A percentile compares a stretch with the other conserved stretches of the same genome.
phyloP scores from a whole-genome alignment of 2,329 filamentous ascomycete genomes.

The Endoconidiophora polonica region DNA sequence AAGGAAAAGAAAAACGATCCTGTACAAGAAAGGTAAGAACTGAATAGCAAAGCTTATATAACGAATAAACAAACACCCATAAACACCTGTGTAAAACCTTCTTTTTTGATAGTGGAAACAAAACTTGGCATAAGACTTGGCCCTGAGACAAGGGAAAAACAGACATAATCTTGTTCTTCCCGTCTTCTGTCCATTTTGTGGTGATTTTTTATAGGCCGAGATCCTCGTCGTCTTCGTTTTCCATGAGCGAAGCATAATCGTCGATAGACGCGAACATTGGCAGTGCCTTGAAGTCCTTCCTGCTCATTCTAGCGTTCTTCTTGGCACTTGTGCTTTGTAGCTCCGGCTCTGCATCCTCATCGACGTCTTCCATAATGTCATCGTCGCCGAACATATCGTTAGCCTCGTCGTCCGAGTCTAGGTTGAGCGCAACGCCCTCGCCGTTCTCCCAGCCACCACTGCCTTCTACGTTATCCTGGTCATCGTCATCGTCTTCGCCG shows the following conservation, averaged over 20 bases:
- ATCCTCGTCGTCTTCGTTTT: conserved; percentile 44
- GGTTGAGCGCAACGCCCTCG: conserved; percentile 12
- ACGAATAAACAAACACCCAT: no score
- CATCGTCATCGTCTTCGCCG: conserved; percentile 28
- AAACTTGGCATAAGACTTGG: no score
- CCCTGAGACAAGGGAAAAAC: no score
- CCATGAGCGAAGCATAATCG: conserved; percentile 79
- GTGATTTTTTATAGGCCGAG: conserved; percentile 6
- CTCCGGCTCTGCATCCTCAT: conserved; percentile 37
- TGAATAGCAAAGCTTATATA: no score
- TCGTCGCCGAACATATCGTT: conserved; percentile 28
- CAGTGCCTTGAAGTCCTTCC: conserved; percentile 71
- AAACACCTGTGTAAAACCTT: no score
- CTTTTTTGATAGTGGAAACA: no score
- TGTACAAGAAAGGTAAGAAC: no score
- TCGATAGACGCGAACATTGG: conserved; percentile 88
- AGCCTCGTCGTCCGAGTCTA: conserved; percentile 12
- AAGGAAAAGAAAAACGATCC: no score
- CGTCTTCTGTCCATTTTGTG: no score
- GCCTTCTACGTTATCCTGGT: conserved; percentile 30
- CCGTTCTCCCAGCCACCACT: conserved; percentile 28
- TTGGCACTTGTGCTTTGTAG: conserved; percentile 21
- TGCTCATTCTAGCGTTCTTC: conserved; percentile 40
- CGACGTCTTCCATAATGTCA: conserved; percentile 34
- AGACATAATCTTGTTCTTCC: no score